phyloP scores from a whole-genome alignment of 768 basidiomycete species.

The Leccinellum albellum region DNA sequence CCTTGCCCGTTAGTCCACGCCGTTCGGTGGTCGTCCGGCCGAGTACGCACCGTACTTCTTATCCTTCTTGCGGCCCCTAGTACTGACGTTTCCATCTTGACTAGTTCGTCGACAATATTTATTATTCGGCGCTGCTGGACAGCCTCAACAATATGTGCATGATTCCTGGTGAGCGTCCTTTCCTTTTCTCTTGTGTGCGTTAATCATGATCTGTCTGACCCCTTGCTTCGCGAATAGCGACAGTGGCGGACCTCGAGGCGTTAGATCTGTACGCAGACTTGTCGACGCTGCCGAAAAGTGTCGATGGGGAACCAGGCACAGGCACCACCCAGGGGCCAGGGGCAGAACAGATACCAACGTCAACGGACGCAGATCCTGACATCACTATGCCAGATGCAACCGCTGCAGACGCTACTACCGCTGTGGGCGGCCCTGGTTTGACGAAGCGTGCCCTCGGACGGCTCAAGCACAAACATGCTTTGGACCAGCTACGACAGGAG shows the following conservation, averaged over 20 bases:
- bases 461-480: constrained; percentile 48
- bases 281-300: constrained; percentile 56
- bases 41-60: constrained; percentile 31
- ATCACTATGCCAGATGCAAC: constrained; percentile 12
- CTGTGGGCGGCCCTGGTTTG: constrained; percentile 17
- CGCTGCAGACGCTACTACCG: neutral
- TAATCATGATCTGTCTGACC: neutral
- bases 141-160: constrained; percentile 45
- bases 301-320: constrained; percentile 40
- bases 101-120: constrained; percentile 20
- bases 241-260: constrained; percentile 42
- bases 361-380: neutral
- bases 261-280: constrained; percentile 62
- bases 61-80: neutral
- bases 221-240: constrained; percentile 36
- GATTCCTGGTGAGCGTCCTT: constrained; percentile 41
- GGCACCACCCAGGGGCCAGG: constrained; percentile 30
- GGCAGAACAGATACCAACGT: neutral
- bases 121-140: constrained; percentile 32
- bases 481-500: constrained; percentile 28
- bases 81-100: neutral
- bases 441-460: constrained; percentile 48
- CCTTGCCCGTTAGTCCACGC: constrained; percentile 27
- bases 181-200: neutral
- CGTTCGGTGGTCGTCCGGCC: constrained; percentile 34